A percentile compares a stretch with the other conserved stretches of the same genome.
These are phyloP conservation scores for Diaporthe ampelina DNA, from an alignment of 2,329 filamentous ascomycete genomes.

Conservation along the genomic window DNA sequence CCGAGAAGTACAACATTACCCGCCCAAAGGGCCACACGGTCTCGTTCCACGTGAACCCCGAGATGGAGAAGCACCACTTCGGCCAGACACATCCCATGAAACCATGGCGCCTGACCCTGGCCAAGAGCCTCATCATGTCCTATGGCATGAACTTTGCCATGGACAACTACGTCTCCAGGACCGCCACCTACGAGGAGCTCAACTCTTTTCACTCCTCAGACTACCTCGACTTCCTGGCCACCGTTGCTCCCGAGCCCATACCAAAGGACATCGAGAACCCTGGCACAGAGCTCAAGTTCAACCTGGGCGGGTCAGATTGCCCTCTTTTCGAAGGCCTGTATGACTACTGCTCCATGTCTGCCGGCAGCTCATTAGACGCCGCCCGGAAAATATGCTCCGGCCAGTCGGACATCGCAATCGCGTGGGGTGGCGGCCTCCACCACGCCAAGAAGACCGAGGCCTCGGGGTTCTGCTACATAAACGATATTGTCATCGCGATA, in stretches of 20 bases:
- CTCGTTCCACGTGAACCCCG: constrained; percentile 94
- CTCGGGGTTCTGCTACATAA: constrained; percentile 98
- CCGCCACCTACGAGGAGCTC: constrained; percentile 89
- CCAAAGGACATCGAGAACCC: constrained; percentile 76
- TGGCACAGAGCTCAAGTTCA: constrained; percentile 79
- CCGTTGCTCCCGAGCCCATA: constrained; percentile 74
- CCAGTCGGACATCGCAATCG: constrained; percentile 95
- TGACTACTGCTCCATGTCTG: constrained; percentile 94
- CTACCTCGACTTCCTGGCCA: constrained; percentile 90
- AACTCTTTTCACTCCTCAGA: constrained; percentile 88
- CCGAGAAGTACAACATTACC: constrained; percentile 77
- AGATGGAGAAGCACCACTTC: constrained; percentile 97
- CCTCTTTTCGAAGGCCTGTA: constrained; percentile 96
- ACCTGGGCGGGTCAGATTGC: constrained; percentile 91
- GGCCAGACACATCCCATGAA: constrained; percentile 99
- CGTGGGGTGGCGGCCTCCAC: constrained; percentile 96
- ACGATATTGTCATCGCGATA: constrained; percentile 96
- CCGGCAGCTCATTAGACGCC: constrained; percentile 90
- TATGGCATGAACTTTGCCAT: constrained; percentile 98
- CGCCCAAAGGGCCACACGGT: constrained; percentile 89
- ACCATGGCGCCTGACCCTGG: constrained; percentile 94
- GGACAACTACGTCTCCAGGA: constrained; percentile 90
- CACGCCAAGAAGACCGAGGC: constrained; percentile 96
- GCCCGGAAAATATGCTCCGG: constrained; percentile 88
- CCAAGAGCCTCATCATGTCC: constrained; percentile 92